These are phyloP conservation scores for Leishmania tarentolae DNA, from an alignment of 208 protist genomes.

Conservation along the genomic window DNA sequence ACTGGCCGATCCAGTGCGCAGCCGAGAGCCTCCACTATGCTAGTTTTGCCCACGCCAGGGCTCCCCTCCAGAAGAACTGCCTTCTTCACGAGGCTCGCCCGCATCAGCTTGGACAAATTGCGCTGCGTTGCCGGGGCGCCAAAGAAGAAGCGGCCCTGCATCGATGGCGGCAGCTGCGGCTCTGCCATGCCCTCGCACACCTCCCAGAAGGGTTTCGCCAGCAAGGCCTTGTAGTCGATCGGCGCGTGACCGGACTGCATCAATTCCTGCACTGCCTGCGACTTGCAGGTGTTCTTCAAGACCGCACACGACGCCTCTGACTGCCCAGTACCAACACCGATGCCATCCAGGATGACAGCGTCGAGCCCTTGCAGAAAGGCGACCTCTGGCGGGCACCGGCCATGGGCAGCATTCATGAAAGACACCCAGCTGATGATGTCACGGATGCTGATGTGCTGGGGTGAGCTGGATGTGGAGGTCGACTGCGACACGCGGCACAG, in stretches of 20 bases:
- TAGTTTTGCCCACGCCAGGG: conserved; percentile 99
- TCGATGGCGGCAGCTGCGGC: conserved; percentile 66
- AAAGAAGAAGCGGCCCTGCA: conserved; percentile 91
- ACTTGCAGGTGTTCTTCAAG: conserved; percentile 40
- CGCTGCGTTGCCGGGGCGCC: conserved; percentile 94
- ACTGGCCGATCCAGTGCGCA: conserved; percentile 89
- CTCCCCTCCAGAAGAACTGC: conserved; percentile 98
- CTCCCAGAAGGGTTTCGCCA: conserved; percentile 67
- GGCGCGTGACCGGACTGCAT: conserved; percentile 11
- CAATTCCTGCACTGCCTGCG: conserved; percentile 27
- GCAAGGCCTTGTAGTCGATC: conserved; percentile 29
- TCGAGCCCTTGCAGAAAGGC: conserved; percentile 96
- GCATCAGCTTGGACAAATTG: conserved; percentile 98
- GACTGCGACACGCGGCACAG: conserved; percentile 63
- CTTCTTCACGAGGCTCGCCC: conserved; percentile 91
- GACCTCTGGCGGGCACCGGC: conserved; percentile 56
- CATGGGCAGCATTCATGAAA: conserved; percentile 94
- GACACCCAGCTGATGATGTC: conserved; percentile 96
- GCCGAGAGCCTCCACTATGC: conserved; percentile 97
- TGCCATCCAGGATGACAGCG: conserved; percentile 96
- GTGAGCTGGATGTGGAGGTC: conserved; percentile 39
- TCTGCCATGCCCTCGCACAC: conserved; percentile 77
- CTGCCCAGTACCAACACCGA: conserved; percentile 90
- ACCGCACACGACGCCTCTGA: conserved; percentile 45
- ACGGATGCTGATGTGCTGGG: conserved; percentile 92